Evolutionary conservation across 164 flowering plant species (phyloP), one percentile per base, ranked within the genome.

Genomic region (Brasenia schreberi): DNA sequence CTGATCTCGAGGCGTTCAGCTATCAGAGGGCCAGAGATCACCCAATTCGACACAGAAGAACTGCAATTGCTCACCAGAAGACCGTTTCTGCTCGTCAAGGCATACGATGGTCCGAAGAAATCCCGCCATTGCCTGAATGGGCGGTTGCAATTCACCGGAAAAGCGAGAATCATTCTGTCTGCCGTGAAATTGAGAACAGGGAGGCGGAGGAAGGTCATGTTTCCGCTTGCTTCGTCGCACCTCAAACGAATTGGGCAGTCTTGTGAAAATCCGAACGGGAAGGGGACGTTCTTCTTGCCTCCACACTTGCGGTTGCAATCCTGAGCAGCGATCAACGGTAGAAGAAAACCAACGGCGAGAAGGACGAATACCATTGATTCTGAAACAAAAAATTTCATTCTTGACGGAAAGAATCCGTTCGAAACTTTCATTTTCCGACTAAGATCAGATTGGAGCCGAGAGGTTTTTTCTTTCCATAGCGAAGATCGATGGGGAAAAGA

Each of bases 251-350:
- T 84, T 18, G 42, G 43, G 74, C 92, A 88, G 61, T 42, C 74
- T 19, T 74, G 12, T 65, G 95, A 88, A 83, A 87, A 87, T 1
- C 97, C 97, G 65, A 90, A 87, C 0, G 95, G 92, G 78, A 19
- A 87, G 0, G 69, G 81, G 6, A 86, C 71, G 19, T 17, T 64
- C 5, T 18, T 60, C 52, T 7, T 3, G 69, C 81, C 39, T 33
- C 39, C 79, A 71, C 90, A 83, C 2, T 72, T 14, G 61, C 72
- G 69, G 63, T 70, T 56, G 77, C 86, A 82, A n/a, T 18, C 18
- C 33, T 61, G 63, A 61, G 18, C 63, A 18, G 23, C 19, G 33
- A 61, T 61, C 12, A 7, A 61, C 27, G 63, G 63, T 9, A 61
- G 33, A 61, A 61, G 63, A 18, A 61, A 18, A 61, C 10, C 33